Evolutionary conservation across 2,329 filamentous ascomycete genomes (phyloP).

Genomic region (Raffaelea ambrosiae): DNA sequence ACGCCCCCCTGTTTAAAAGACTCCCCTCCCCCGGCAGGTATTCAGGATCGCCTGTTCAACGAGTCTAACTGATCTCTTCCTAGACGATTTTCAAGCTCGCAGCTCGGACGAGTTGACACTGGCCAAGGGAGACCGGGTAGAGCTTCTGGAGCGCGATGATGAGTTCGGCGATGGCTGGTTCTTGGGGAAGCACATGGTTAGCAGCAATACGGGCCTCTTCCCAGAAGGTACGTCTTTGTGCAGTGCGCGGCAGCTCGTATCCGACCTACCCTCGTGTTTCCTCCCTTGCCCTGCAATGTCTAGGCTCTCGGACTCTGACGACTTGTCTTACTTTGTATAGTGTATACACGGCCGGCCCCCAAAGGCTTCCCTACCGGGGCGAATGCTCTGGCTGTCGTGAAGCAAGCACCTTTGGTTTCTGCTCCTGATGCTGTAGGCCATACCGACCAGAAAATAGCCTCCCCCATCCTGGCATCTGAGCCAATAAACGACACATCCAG

Average conservation of each 20-base stretch:
- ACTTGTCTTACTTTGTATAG: slow-evolving; percentile 27
- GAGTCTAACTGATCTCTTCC: neutral
- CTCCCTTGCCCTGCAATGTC: neutral
- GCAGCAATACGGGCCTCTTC: slow-evolving; percentile 69
- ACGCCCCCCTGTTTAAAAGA: too few relatives aligned
- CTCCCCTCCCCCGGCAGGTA: too few relatives aligned
- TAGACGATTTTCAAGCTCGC: slow-evolving; percentile 87
- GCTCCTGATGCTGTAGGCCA: too few relatives aligned
- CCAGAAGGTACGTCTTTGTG: slow-evolving; percentile 59
- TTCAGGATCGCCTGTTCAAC: too few relatives aligned
- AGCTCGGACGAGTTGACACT: slow-evolving; percentile 90
- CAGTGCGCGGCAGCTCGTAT: neutral
- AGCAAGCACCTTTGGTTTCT: too few relatives aligned
- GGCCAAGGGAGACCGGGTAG: slow-evolving; percentile 73
- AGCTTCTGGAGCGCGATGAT: slow-evolving; percentile 77
- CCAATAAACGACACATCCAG: too few relatives aligned
- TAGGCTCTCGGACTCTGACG: neutral
- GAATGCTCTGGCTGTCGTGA: slow-evolving; percentile 14
- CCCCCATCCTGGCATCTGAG: too few relatives aligned
- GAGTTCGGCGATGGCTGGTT: slow-evolving; percentile 88
- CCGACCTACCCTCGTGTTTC: neutral
- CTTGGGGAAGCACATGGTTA: slow-evolving; percentile 64
- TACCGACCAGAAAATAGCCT: too few relatives aligned
- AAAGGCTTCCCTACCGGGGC: slow-evolving; percentile 25
- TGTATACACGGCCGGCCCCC: slow-evolving; percentile 53